These are phyloP conservation scores for Podaxis mareebaensis DNA, from an alignment of 768 basidiomycete genomes.

Conservation along the genomic window DNA sequence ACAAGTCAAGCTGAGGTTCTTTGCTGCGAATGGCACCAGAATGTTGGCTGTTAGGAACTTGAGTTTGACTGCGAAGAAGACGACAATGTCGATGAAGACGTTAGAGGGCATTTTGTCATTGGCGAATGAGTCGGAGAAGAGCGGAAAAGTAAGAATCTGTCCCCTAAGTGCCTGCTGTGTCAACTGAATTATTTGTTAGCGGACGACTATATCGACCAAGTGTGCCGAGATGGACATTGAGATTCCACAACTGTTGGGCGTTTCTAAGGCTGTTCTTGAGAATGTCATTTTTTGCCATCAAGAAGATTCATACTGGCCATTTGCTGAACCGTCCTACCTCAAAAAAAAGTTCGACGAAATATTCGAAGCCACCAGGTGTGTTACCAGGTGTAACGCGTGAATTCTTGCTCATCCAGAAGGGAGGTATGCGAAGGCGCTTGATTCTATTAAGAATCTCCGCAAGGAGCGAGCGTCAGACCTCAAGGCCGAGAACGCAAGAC, in stretches of 20 bases:
- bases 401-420: not conserved
- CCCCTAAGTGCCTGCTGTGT: not conserved
- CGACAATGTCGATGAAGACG: slow-evolving; percentile 91
- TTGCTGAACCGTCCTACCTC: slow-evolving; percentile 83
- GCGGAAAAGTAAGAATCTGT: slow-evolving; percentile 64
- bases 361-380: slow-evolving; percentile 93
- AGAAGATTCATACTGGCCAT: slow-evolving; percentile 98
- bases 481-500: slow-evolving; percentile 89
- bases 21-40: slow-evolving; percentile 82
- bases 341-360: slow-evolving; percentile 99
- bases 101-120: slow-evolving; percentile 86
- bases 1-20: slow-evolving; percentile 93
- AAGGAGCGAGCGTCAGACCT: slow-evolving; percentile 91
- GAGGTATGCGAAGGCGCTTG: slow-evolving; percentile 96
- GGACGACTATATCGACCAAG: slow-evolving; percentile 92
- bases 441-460: slow-evolving; percentile 84
- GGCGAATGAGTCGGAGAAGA: slow-evolving; percentile 66
- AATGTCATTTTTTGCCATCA: slow-evolving; percentile 99
- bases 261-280: slow-evolving; percentile 97
- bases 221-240: slow-evolving; percentile 96
- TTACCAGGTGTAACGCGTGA: not conserved
- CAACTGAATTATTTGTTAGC: slow-evolving; percentile 40
- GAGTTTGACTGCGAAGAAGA: slow-evolving; percentile 93
- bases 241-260: slow-evolving; percentile 90
- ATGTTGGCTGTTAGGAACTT: slow-evolving; percentile 92